A percentile compares a stretch with the other conserved stretches of the same genome.
Conservation (phyloP, 306 rosid genomes). For the Inga oerstediana region DNA sequence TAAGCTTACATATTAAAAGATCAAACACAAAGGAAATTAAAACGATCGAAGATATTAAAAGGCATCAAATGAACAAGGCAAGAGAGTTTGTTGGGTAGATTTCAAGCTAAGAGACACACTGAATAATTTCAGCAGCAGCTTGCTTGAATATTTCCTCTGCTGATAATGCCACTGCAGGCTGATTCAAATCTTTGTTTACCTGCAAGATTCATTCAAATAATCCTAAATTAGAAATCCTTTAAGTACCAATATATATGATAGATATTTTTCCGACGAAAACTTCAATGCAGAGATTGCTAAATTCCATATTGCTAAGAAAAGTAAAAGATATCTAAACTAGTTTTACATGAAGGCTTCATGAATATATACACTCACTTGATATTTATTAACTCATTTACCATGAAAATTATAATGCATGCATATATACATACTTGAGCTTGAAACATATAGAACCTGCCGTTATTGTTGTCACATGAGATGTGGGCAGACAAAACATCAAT, state of each 20-base stretch:
- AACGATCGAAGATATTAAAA: background rate
- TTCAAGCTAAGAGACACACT: conserved; percentile 6
- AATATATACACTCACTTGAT: background rate
- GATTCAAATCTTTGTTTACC: conserved; percentile 11
- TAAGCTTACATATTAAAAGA: background rate
- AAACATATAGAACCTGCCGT: conserved; percentile 45
- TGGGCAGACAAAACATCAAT: conserved; percentile 49
- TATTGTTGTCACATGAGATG: conserved; percentile 31
- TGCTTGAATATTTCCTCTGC: conserved; percentile 38
- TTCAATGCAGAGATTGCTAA: background rate
- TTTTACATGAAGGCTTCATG: no score
- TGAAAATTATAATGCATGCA: background rate
- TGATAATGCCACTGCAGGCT: background rate
- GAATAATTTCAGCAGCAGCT: conserved; percentile 49
- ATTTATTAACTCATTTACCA: background rate
- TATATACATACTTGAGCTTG: conserved; percentile 41
- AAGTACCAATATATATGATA: background rate
- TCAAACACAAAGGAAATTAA: background rate
- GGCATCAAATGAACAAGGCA: background rate
- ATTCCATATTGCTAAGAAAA: no score
- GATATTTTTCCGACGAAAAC: background rate
- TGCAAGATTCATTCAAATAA: background rate
- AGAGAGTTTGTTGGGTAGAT: background rate
- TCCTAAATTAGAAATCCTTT: background rate
- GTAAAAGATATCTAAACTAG: background rate